phyloP scores from a whole-genome alignment of 495 filamentous ascomycete genomes.

The Rhizodiscina lignyota region DNA sequence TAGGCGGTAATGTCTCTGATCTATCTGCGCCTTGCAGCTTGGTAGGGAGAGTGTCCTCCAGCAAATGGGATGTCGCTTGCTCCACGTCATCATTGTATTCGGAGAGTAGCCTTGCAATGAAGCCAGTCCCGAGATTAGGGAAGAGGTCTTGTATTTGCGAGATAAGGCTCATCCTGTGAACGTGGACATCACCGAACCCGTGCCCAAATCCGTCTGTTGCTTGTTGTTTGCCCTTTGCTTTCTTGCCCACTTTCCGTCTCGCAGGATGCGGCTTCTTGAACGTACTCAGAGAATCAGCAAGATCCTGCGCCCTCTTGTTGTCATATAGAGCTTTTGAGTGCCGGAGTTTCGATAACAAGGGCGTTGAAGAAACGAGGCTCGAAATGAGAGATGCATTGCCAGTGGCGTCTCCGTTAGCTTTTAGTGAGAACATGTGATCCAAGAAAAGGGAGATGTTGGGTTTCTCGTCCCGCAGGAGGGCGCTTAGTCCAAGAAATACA shows the following conservation, averaged over 20 bases:
- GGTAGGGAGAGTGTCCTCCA: conserved; percentile 62
- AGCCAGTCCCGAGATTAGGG: conserved; percentile 71
- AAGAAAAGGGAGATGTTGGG: conserved; percentile 54
- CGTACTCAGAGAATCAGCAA: conserved; percentile 22
- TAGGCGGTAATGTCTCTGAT: conserved; percentile 27
- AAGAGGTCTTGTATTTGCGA: conserved; percentile 86
- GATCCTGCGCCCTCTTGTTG: no score
- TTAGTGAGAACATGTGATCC: conserved; percentile 71
- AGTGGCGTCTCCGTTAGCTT: conserved; percentile 46
- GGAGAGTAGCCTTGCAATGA: conserved; percentile 63
- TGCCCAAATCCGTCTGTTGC: conserved; percentile 27
- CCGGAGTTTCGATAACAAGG: conserved; percentile 23
- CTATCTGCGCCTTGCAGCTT: conserved; percentile 39
- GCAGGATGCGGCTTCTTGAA: conserved; percentile 32
- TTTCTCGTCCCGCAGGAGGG: conserved; percentile 44
- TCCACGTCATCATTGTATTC: conserved; percentile 65
- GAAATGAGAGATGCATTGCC: conserved; percentile 40
- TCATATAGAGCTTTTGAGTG: no score
- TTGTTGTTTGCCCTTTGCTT: conserved; percentile 54
- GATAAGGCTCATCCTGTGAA: conserved; percentile 69
- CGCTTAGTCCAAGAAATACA: conserved; percentile 52
- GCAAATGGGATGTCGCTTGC: conserved; percentile 61
- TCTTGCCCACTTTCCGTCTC: conserved; percentile 20
- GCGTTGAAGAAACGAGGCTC: conserved; percentile 47
- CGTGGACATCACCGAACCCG: conserved; percentile 43